A percentile compares a stretch with the other conserved stretches of the same genome.
Evolutionary conservation across 768 basidiomycete genomes (phyloP).

Genomic region (Tephrocybe sp.): DNA sequence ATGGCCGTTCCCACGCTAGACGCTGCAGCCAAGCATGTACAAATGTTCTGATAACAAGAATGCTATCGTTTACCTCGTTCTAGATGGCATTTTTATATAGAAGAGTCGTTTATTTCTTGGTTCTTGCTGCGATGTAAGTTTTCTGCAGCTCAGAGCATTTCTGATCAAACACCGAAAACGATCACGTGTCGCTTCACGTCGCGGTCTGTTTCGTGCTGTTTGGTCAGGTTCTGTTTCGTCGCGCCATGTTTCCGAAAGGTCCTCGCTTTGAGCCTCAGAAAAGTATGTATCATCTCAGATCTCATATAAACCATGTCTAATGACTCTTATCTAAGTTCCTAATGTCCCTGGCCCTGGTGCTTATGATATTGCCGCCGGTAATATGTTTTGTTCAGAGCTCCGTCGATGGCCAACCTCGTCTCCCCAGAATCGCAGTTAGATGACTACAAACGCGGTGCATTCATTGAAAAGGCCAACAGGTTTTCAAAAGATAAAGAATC

Average conservation of each 20-base stretch:
- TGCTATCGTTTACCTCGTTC: too few species aligned
- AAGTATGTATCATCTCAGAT: constrained; percentile 22
- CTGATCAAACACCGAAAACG: not conserved
- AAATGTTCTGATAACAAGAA: too few species aligned
- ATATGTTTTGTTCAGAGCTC: not conserved
- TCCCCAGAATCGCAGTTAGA: constrained; percentile 42
- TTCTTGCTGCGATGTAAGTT: too few species aligned
- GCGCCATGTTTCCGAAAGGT: constrained; percentile 46
- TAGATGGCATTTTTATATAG: too few species aligned
- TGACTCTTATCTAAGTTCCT: constrained; percentile 33
- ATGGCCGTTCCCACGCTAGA: constrained; percentile 14
- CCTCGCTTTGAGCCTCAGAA: constrained; percentile 43
- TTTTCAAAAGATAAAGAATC: constrained; percentile 44
- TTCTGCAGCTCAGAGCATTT: too few species aligned
- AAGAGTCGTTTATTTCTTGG: too few species aligned
- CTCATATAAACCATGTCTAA: not conserved
- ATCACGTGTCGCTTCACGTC: constrained; percentile 18
- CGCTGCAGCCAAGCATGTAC: constrained; percentile 10
- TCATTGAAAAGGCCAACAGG: constrained; percentile 54
- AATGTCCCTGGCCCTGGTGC: constrained; percentile 53
- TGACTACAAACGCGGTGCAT: constrained; percentile 54
- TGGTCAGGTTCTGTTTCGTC: constrained; percentile 9
- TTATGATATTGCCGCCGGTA: constrained; percentile 43
- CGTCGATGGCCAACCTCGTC: not conserved
- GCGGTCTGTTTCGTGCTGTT: constrained; percentile 15